Evolutionary conservation across 2,329 filamentous ascomycete genomes (phyloP), one percentile per base, ranked within the genome.

Genomic region (Ophiostoma pallidulum): DNA sequence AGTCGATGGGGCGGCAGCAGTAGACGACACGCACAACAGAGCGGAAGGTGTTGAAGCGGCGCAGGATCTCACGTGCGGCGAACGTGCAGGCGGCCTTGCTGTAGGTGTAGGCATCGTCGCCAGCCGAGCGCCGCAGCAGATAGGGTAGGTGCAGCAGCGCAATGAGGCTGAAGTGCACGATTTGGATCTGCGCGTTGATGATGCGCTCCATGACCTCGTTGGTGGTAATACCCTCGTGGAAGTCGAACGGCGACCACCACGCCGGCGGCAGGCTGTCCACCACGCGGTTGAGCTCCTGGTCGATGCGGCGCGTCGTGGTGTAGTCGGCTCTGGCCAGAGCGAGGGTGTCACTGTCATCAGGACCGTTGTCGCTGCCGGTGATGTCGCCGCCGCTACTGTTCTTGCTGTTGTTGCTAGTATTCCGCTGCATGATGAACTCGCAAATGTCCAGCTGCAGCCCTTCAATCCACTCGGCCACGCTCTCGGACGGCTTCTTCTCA

Each of bases 1-100:
- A 67, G 49, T 72, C 67, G 18, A 66, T 55, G 3, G 66, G 66
- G 2, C 65, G 66, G 47, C 67, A 71, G 53, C 65, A 69, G 4
- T 58, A 57, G 14, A 59, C 53, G 6, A 50, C 54, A 2, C 58
- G 48, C 24, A 61, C 54, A 18, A 57, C 59, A 33, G 47, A 55
- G 19, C 64, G 64, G 40, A 69, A 68, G 10, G 56, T 46, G 10
- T 69, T 52, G 48, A 66, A 73, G 3, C 61, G 62, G 2, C 58
- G 51, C 2, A 74, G 53, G 19, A 70, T 57, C 44, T 68, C 66
- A 4, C 71, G 68, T 31, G 65, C 66, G 22, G 67, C 66, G 26
- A 60, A 65, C 1, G 68, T 56, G 35, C 64, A 63, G 0, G 64
- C 64, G 22, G 66, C 59, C 33, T 61, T 66, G 57, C 60, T 67